These are phyloP conservation scores for Excoecaria agallocha DNA, from an alignment of 345 rosid species.

Conservation along the genomic window DNA sequence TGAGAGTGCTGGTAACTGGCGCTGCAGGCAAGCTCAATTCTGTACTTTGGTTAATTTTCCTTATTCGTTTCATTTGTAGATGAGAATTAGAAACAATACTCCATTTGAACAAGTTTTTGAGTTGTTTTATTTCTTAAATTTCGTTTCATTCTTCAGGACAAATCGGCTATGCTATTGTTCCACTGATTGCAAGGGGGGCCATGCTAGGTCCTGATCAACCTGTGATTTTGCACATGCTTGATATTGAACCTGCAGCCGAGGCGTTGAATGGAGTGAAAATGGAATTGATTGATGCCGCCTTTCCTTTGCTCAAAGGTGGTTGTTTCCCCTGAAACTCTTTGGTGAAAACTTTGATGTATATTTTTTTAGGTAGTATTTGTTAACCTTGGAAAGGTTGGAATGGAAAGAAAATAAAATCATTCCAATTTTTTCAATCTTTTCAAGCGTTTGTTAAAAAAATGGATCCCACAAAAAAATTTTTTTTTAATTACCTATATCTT, in stretches of 20 bases:
- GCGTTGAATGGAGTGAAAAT: constrained; percentile 65
- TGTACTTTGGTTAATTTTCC: not conserved
- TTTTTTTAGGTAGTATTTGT: too few species aligned
- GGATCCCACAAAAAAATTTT: too few species aligned
- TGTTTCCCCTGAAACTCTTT: not conserved
- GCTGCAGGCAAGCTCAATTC: constrained; percentile 65
- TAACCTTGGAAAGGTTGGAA: too few species aligned
- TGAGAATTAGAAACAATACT: not conserved
- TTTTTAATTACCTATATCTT: too few species aligned
- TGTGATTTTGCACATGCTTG: constrained; percentile 77
- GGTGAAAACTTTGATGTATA: not conserved
- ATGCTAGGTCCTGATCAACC: constrained; percentile 88
- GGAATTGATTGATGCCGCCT: constrained; percentile 81
- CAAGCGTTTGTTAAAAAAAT: too few species aligned
- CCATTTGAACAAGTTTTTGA: not conserved
- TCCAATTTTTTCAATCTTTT: too few species aligned
- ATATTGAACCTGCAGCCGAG: constrained; percentile 58
- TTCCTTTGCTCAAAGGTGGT: constrained; percentile 80
- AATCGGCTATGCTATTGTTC: constrained; percentile 81
- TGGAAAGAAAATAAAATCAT: too few species aligned
- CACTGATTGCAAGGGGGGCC: constrained; percentile 77
- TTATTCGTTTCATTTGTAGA: not conserved
- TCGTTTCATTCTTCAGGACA: constrained; percentile 47
- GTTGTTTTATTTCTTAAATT: not conserved
- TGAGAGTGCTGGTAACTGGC: constrained; percentile 62